Base-by-base conservation (phyloP, 495 filamentous ascomycete genomes). In the Hyphodiscus hymeniophilus region DNA sequence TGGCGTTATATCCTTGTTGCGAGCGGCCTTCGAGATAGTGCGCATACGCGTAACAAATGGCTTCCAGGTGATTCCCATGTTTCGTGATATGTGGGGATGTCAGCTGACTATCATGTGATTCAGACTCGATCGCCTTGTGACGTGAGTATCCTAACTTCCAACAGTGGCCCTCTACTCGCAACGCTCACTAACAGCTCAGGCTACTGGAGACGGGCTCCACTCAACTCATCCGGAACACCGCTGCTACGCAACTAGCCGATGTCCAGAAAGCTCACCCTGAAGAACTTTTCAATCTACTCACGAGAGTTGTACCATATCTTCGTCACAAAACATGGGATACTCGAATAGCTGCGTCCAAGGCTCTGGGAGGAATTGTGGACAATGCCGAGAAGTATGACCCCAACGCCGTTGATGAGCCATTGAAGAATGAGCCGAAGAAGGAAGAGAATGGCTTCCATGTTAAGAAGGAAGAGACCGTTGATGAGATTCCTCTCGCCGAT, bases 251-350 rank as follows among this genome's bases (percentile, higher is more conserved):
- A 69, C 77, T 98, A 31, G 91, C 86, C 30, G 92, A 97, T 71
- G 89, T 95, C 51, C 94, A 97, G 65, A 97, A 94, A 61, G 82
- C 90, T 54, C 94, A 97, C 60, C 92, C 94, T 0, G 91, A 97
- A 63, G 92, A 98, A 60, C 72, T 97, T 3, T 97, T 96, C 66
- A 96, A 97, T 56, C 74, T 98, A 7, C 74, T 98, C n/a, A 88
- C 88, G n/a, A 77, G 91, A 38, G 90, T 98, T 34, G 78, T 97
- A 15, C 89, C 94, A 2, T 96, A 94, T 64, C 75, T 97, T 13
- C 77, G 83, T 46, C 88, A 89, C 47, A 95, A 89, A 61, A 88
- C 86, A 49, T 98, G 92, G 92, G 92, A 98, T 53, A 96, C 92
- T 7, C 76, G 92, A 28, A 87, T 79, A 35, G 91, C 94, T 36